Evolutionary conservation across 1,284 basidiomycete species (phyloP).

Genomic region (Paramarasmius palmivorus): DNA sequence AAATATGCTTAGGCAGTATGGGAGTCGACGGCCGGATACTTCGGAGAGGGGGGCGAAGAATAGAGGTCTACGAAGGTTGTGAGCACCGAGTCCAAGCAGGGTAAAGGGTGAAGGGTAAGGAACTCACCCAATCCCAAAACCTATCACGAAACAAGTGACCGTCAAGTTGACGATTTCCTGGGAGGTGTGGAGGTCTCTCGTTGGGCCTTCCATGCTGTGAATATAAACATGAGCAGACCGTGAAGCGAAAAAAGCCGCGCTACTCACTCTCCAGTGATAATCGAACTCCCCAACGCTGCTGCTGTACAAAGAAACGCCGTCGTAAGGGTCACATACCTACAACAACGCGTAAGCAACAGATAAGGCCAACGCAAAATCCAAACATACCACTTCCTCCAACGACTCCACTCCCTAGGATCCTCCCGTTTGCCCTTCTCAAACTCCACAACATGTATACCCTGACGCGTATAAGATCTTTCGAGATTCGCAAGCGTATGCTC

Average conservation of each 20-base stretch:
- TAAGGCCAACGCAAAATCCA: background rate
- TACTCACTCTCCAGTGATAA: constrained; percentile 39
- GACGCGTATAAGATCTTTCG: constrained; percentile 19
- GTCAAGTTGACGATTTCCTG: constrained; percentile 37
- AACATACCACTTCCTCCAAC: constrained; percentile 30
- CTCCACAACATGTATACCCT: constrained; percentile 30
- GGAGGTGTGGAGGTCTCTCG: constrained; percentile 27
- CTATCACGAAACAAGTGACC: constrained; percentile 39
- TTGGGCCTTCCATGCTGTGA: constrained; percentile 33
- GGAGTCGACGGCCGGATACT: constrained; percentile 41
- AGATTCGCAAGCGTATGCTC: constrained; percentile 10
- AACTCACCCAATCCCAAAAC: constrained; percentile 37
- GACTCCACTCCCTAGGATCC: constrained; percentile 36
- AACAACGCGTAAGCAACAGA: background rate
- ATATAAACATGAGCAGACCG: background rate
- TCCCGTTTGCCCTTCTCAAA: constrained; percentile 36
- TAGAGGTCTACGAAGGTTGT: constrained; percentile 26
- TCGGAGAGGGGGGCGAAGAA: constrained; percentile 46
- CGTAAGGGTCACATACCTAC: constrained; percentile 34
- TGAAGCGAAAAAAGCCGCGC: background rate
- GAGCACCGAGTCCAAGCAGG: background rate
- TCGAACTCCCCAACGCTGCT: constrained; percentile 38
- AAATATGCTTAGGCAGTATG: constrained; percentile 58
- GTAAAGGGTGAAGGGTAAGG: no score
- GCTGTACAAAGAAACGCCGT: constrained; percentile 35